Evolutionary conservation across 805 yeast species (phyloP).

Genomic region (Candida caryicola): DNA sequence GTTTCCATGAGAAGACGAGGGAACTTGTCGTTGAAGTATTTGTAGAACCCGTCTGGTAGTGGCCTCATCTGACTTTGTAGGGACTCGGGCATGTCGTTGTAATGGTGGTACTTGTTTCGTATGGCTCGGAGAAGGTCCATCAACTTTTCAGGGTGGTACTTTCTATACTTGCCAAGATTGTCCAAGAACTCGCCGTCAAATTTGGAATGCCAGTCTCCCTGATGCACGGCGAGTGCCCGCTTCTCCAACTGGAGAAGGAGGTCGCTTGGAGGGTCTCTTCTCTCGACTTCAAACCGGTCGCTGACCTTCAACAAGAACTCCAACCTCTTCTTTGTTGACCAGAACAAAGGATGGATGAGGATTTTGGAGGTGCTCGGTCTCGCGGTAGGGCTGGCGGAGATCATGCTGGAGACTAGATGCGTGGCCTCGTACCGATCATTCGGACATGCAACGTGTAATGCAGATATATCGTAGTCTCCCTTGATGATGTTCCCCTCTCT

Average conservation of each 20-base stretch:
- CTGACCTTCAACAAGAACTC: constrained; percentile 85
- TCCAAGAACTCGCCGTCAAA: constrained; percentile 74
- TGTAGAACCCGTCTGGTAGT: constrained; percentile 79
- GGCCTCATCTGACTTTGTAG: constrained; percentile 69
- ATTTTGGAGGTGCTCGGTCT: constrained; percentile 73
- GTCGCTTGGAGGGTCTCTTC: constrained; percentile 73
- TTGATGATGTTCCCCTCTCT: constrained; percentile 87
- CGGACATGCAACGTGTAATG: constrained; percentile 42
- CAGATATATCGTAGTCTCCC: constrained; percentile 52
- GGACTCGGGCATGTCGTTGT: constrained; percentile 75
- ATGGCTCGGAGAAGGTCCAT: constrained; percentile 87
- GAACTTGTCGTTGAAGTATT: constrained; percentile 69
- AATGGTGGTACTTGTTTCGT: constrained; percentile 93
- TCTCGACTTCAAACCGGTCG: constrained; percentile 85
- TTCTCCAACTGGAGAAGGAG: constrained; percentile 55
- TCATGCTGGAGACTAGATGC: constrained; percentile 73
- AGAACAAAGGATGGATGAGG: constrained; percentile 83
- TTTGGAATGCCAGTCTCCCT: constrained; percentile 71
- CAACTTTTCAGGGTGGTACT: constrained; percentile 72
- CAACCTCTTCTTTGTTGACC: constrained; percentile 70
- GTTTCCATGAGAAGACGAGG: constrained; percentile 78
- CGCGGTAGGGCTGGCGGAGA: constrained; percentile 56
- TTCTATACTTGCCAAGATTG: constrained; percentile 86
- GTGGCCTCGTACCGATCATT: constrained; percentile 59
- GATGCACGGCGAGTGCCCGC: constrained; percentile 50